Base-by-base conservation (phyloP, 129 eudicot species). In the Mikania micrantha region DNA sequence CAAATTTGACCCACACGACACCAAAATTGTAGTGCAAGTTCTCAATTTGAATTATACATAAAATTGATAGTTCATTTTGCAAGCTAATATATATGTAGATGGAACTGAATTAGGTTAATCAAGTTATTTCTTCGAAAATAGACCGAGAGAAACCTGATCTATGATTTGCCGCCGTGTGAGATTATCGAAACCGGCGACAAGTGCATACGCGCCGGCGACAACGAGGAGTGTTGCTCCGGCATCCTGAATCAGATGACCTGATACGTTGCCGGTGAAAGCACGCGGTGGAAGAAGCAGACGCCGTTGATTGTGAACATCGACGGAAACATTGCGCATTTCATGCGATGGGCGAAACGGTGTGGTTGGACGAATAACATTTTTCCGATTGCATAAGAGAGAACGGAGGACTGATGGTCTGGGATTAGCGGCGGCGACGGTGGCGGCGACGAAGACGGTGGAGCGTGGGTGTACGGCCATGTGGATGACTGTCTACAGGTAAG, bases 211-310 rank as follows among this genome's bases (percentile, higher is more conserved):
- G 45, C 95, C 98, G 64, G 71, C 69, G 64, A 86, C 63, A 2
- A 86, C 87, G 38, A 81, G 50, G 13, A 77, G 73, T n/a, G 95
- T 78, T 7, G 96, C 96, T 19, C 82, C 87, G 69, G 87, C 87
- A 60, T 92, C 98, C 34, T 79, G 96, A 21, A 84, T 13, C 21
- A 84, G n/a, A 10, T 73, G 66, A 15, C 56, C 82, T 3, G 79
- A 62, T 0, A 35, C 70, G 60, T 67, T 76, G 4, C 48, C 62
- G 20, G 62, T 2, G 21, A 69, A 50, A 42, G 84, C 84, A 42
- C 70, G 66, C 31, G 60, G 56, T 9, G 68, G 71, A 17, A 25
- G 57, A 54, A 60, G 69, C 47, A 34, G 80, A 10, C 75, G 74
- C 28, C 63, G 82, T 35, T 52, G 66, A 15, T 31, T 66, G 39